Evolutionary conservation across 352 stramenopile genomes (phyloP), one percentile per base, ranked within the genome.

Genomic region (Pythium pyrilobum): DNA sequence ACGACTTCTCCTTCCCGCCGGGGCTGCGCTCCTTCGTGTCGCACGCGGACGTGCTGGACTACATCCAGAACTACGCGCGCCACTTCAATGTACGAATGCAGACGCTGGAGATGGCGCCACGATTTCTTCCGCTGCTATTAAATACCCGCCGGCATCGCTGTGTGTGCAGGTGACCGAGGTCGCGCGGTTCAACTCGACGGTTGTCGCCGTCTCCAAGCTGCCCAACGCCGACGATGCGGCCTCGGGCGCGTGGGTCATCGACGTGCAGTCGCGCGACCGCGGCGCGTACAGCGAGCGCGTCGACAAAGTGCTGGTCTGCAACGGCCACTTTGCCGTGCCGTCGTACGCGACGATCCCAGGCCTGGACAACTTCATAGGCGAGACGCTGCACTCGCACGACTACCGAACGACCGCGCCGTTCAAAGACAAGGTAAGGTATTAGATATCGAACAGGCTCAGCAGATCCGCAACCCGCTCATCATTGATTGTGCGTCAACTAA

Each of bases 231-330:
- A 21, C 24, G 31, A 28, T 8, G 3, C 11, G 15, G 18, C 54
- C 8, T 16, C 43, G 20, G 25, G 34, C 6, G 38, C 12, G 1
- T 85, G 74, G 74, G 72, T 52, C 15, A 68, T 88, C 48, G 40
- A 57, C 29, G 59, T 87, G n/a, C 27, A 55, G 21, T 77, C 62
- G 1, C 21, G 49, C 15, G 62, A 76, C 18, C 67, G 67, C 15
- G 70, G 66, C 1, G 47, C 56, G 9, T 89, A 92, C 56, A 71
- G 67, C n/a, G 81, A 90, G 54, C 36, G 56, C 1, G 72, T 92
- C 12, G 81, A 92, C 72, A 84, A 86, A 33, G 55, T 92, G 12
- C 56, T 92, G 9, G 53, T 92, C 23, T 90, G 79, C 66, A 90
- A 90, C 40, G 81, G 81, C 25, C 81, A 92, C 46, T 92, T 92